Base-by-base conservation (phyloP, 305 asterid genomes). In the Fraxinus sp. region DNA sequence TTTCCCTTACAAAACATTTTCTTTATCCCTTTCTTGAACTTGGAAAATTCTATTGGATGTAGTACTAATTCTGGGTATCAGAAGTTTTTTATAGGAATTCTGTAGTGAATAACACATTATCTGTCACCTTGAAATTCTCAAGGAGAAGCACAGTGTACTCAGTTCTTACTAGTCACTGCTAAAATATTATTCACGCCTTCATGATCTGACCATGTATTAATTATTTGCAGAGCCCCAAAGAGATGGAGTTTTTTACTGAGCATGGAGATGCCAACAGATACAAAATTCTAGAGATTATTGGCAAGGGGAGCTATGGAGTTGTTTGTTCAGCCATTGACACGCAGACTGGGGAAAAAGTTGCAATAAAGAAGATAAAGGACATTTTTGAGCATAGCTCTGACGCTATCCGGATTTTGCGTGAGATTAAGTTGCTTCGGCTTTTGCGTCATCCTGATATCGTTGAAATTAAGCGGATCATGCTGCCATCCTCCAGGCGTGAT, bases 231-330 rank as follows among this genome's bases (percentile, higher is more conserved):
- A 71, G 46, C 76, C 41, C 76, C 20, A 71, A 30, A 71, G 90
- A 88, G 64, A 85, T 72, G 11, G 92, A 89, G 59, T 85, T 89
- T 73, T 89, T 89, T 80, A 88, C 92, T 4, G 92, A 89, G 76
- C 88, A 88, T 76, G 92, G 91, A 78, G 92, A 88, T 79, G 92
- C 87, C 78, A 86, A 85, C 82, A 87, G 88, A 83, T 89, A 89
- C 78, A 84, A 84, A 83, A 87, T 89, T 68, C 85, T 86, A 83
- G 91, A 89, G 85, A 90, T 89, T 44, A 52, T 89, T 76, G 92
- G 92, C 52, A 89, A 88, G 84, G 92, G 92, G 36, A 89, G 92
- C 80, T 89, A 88, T 62, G 92, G 92, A 73, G 90, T 89, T 78
- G 92, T 89, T 73, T 89, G 86, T 49, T 84, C 92, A 46, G 92